Conservation (phyloP, 75 land plant species). For the Pseudotsuga menziesii region DNA sequence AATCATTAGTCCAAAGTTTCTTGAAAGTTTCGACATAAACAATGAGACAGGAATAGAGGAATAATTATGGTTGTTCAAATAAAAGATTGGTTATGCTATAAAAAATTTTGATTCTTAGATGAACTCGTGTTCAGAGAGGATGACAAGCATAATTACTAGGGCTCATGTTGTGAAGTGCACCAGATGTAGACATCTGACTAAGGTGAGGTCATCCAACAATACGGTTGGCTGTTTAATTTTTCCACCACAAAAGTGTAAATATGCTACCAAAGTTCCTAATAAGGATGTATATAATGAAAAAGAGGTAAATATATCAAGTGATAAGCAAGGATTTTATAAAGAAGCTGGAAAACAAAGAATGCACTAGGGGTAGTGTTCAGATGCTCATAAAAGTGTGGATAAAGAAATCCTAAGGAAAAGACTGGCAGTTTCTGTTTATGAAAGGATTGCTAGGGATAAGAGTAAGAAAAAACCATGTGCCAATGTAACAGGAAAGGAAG, state of each 20-base stretch:
- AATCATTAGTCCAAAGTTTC: background rate
- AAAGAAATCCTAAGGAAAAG: background rate
- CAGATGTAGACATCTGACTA: background rate
- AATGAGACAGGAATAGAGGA: background rate
- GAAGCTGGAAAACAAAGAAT: background rate
- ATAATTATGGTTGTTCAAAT: background rate
- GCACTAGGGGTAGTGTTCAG: background rate
- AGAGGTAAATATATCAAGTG: background rate
- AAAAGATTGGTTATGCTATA: background rate
- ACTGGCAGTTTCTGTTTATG: background rate
- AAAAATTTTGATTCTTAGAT: background rate
- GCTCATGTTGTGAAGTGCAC: background rate
- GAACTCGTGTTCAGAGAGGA: background rate
- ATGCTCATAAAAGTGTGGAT: background rate
- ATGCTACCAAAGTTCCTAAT: background rate
- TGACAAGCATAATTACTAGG: conserved; percentile 6
- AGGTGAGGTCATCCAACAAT: conserved; percentile 2
- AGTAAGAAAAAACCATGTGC: background rate
- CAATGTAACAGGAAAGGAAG: background rate
- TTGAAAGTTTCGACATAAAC: background rate
- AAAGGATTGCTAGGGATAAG: background rate
- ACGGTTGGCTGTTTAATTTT: background rate
- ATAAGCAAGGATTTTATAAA: background rate
- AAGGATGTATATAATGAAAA: background rate
- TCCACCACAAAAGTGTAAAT: background rate